Evolutionary conservation across 208 protist genomes (phyloP).

Genomic region (Leishmania tropica): DNA sequence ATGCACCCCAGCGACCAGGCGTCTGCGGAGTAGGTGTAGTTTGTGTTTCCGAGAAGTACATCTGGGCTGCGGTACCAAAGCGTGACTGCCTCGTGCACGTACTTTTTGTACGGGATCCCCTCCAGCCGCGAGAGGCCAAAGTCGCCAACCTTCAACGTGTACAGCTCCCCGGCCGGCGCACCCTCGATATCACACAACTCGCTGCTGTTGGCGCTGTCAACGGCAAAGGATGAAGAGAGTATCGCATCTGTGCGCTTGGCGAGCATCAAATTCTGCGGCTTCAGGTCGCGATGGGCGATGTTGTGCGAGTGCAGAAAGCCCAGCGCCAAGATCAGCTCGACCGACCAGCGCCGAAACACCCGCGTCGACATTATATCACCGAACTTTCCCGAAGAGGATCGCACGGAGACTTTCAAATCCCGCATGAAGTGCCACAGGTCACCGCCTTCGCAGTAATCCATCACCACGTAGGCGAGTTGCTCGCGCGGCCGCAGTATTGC

Average conservation of each 20-base stretch:
- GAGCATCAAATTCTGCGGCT: constrained; percentile 89
- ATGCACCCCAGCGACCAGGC: constrained; percentile 95
- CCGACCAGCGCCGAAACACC: constrained; percentile 67
- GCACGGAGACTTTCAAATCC: constrained; percentile 17
- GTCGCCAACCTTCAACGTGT: constrained; percentile 84
- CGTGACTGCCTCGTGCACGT: constrained; percentile 91
- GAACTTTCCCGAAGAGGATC: constrained; percentile 27
- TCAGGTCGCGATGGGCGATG: constrained; percentile 64
- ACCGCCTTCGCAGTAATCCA: constrained; percentile 96
- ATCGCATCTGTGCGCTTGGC: constrained; percentile 21
- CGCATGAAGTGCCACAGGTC: constrained; percentile 95
- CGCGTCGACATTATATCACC: constrained; percentile 31
- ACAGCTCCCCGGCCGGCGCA: constrained; percentile 26
- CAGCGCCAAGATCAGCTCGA: constrained; percentile 65
- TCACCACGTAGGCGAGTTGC: constrained; percentile 93
- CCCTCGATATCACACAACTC: background rate
- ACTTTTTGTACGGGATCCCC: constrained; percentile 92
- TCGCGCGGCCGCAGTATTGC: constrained; percentile 89
- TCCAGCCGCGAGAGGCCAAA: constrained; percentile 88
- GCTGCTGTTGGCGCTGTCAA: background rate
- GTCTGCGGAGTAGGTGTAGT: constrained; percentile 82
- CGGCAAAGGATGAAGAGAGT: background rate
- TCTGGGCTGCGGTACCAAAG: constrained; percentile 96
- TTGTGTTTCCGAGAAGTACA: constrained; percentile 85
- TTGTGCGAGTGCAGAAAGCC: constrained; percentile 71